A percentile compares a stretch with the other conserved stretches of the same genome.
Conservation (phyloP, 306 rosid species). For the Hylodesmum podocarpum region DNA sequence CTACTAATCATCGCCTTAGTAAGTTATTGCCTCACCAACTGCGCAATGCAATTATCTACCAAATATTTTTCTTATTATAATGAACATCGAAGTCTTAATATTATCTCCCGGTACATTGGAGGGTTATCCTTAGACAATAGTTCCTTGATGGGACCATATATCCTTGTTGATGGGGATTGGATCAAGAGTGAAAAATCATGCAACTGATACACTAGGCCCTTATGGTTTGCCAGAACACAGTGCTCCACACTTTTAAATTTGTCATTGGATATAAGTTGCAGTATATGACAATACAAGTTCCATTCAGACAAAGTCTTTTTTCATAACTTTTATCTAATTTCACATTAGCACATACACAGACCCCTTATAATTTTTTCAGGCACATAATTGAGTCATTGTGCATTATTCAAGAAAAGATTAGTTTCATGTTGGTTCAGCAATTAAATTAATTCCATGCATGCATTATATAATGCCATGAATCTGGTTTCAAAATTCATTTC, state of each 20-base stretch:
- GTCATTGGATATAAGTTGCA: constrained; percentile 50
- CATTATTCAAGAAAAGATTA: too few species aligned
- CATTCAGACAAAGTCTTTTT: background rate
- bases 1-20: too few species aligned
- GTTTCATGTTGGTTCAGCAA: background rate
- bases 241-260: constrained; percentile 50
- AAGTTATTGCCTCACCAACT: too few species aligned
- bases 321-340: background rate
- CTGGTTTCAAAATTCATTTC: background rate
- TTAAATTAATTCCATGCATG: too few species aligned
- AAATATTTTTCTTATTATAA: too few species aligned
- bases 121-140: constrained; percentile 42
- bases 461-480: background rate
- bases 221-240: constrained; percentile 37
- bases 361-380: too few species aligned
- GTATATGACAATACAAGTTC: background rate
- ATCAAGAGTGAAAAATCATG: constrained; percentile 42
- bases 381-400: too few species aligned
- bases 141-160: constrained; percentile 49
- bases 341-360: too few species aligned
- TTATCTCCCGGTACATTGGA: constrained; percentile 35
- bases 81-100: constrained; percentile 27
- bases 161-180: constrained; percentile 15
- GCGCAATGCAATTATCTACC: too few species aligned
- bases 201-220: constrained; percentile 44